Percentiles rank a stretch among this genome's conserved stretches.
phyloP scores from a whole-genome alignment of 805 yeast species.

The Candida maltosa region DNA sequence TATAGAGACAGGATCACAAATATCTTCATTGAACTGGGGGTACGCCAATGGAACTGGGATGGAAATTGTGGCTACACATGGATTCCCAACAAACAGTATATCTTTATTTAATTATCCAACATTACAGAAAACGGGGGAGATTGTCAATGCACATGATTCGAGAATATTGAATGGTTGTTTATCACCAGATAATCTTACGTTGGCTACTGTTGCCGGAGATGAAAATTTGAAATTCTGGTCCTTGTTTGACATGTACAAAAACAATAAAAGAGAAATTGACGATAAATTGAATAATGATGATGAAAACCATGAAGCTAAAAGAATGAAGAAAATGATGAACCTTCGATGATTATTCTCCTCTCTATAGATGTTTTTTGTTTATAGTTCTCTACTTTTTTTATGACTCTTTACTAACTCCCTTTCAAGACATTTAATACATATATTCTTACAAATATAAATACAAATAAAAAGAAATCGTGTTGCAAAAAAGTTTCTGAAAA shows the following conservation, averaged over 20 bases:
- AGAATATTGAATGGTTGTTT: slow-evolving; percentile 79
- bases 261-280: slow-evolving; percentile 16
- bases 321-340: slow-evolving; percentile 25
- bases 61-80: slow-evolving; percentile 92
- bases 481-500: too few relatives aligned
- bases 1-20: slow-evolving; percentile 90
- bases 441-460: too few relatives aligned
- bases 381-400: too few relatives aligned
- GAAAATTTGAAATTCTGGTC: slow-evolving; percentile 95
- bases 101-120: slow-evolving; percentile 84
- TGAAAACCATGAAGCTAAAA: slow-evolving; percentile 15
- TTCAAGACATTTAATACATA: too few relatives aligned
- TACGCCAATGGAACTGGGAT: slow-evolving; percentile 64
- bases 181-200: slow-evolving; percentile 85
- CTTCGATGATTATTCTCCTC: too few relatives aligned
- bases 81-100: slow-evolving; percentile 83
- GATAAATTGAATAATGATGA: slow-evolving; percentile 12
- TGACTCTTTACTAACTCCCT: too few relatives aligned
- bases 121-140: slow-evolving; percentile 82
- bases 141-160: slow-evolving; percentile 82
- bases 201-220: slow-evolving; percentile 95
- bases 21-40: slow-evolving; percentile 93
- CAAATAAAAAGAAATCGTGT: too few relatives aligned
- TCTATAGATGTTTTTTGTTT: too few relatives aligned
- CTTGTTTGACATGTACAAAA: slow-evolving; percentile 59